These are phyloP conservation scores for Creolimax fragrantissima DNA, from an alignment of 78 protist genomes.

Conservation along the genomic window DNA sequence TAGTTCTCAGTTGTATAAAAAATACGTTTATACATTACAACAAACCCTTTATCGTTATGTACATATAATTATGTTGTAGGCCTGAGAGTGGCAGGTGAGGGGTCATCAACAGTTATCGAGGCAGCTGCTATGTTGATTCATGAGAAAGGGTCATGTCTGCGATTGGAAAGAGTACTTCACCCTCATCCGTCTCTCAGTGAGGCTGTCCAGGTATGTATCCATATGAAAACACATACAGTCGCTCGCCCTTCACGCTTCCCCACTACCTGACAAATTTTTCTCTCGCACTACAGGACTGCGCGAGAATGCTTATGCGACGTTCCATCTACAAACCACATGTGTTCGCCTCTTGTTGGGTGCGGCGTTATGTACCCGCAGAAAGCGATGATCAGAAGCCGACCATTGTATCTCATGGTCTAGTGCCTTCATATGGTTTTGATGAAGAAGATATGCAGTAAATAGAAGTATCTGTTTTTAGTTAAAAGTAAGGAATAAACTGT, in stretches of 20 bases:
- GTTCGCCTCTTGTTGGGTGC: background rate
- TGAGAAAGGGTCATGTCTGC: background rate
- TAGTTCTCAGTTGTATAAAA: too few species aligned
- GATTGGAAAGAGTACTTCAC: background rate
- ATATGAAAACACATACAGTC: background rate
- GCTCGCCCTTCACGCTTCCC: too few species aligned
- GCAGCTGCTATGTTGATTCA: background rate
- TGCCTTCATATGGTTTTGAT: background rate
- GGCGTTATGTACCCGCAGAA: background rate
- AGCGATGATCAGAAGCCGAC: background rate
- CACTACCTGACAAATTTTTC: too few species aligned
- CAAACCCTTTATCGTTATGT: too few species aligned
- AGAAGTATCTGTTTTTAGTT: too few species aligned
- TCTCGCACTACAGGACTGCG: slow-evolving; percentile 33
- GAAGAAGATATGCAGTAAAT: background rate
- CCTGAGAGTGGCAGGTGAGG: slow-evolving; percentile 11
- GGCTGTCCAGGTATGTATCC: slow-evolving; percentile 1
- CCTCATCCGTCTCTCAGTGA: slow-evolving; percentile 21
- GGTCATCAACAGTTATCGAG: background rate
- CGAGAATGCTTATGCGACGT: slow-evolving; percentile 9
- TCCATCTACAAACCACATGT: slow-evolving; percentile 19
- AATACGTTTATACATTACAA: too few species aligned
- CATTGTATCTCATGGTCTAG: background rate
- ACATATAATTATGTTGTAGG: too few species aligned
- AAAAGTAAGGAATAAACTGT: too few species aligned